Base-by-base conservation (phyloP, 106 monocot genomes). In the Triglochin maritima region DNA sequence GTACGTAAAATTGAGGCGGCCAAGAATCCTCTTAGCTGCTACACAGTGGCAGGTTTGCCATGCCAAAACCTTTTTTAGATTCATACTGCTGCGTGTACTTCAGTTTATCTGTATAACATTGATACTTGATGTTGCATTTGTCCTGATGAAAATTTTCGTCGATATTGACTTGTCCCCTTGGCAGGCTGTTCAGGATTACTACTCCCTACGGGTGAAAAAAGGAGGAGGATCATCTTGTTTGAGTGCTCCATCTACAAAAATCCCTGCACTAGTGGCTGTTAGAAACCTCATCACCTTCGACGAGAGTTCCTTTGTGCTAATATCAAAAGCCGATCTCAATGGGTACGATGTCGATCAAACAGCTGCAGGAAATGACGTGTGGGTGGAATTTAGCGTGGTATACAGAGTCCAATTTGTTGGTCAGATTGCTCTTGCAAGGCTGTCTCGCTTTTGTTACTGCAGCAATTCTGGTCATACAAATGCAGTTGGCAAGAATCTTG, bases 171-270 rank as follows among this genome's bases (percentile, higher is more conserved):
- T 29, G 29, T 29, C 29, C 29, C 29, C 29, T 29, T 47, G 64
- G 69, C 80, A 96, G 96, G 96, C 90, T 62, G 91, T 96, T 29
- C 75, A 85, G 67, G 79, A 88, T 15, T 96, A 83, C 82, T 86
- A 90, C 69, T 62, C 58, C 42, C 78, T 77, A 8, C 64, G 78
- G 47, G 85, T 82, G 48, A 74, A 74, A 64, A 80, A 73, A 72
- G 63, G 53, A 2, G 71, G 71, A 56, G 73, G 62, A 2, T 49
- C 74, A 10, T 66, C 47, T 55, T 76, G 46, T 64, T 62, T 77
- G 15, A 72, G 77, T 46, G 69, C 70, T 54, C 65, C 81, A 1
- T 17, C 79, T 54, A 29, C 57, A 4, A 68, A 68, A 47, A 50
- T 81, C 48, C 52, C 79, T n/a, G 44, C 76, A 7, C 46, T 79